Evolutionary conservation across 2,329 filamentous ascomycete genomes (phyloP), one percentile per base, ranked within the genome.

Genomic region (Escovopsis sp.): DNA sequence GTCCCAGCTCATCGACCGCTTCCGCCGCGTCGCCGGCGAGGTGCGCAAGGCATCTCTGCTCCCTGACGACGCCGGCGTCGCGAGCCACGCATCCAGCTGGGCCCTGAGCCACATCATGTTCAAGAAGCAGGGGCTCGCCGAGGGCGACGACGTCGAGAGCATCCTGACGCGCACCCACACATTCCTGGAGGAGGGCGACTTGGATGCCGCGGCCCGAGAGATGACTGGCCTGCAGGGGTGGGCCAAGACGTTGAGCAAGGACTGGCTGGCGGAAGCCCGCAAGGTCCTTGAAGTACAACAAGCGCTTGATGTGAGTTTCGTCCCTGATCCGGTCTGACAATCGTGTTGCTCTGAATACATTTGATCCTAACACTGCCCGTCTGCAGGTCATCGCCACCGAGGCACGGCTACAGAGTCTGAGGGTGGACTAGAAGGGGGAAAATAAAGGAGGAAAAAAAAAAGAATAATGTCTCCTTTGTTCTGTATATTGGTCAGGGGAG

Each of bases 281-380:
- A 83, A 87, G 66, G 85, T 94, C 50, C 69, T 98, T 56, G 91
- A 98, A 67, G 91, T 96, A 50, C 81, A 85, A 65, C 91, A 98
- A 67, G 91, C 91, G 55, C 72, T 98, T 55, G 91, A 98, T 64
- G 91, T 94, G 64, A 78, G 80, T 74, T 49, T 39, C 12, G 6
- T 23, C 23, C 23, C 23, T 23, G 23, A 23, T 23, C 23, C 6
- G 6, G 23, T 23, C 23, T 23, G 23, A 23, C 23, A 6, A 6
- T 23, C 23, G 6, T 23, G 23, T 23, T 23, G 23, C 6, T 23
- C 23, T 23, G 23, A 23, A 23, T 23, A 34, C 33, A 19, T 3
- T 1, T 39, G 35, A 43, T 48, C 38, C 57, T 61, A 50, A 62
- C 48, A 34, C 26, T n/a, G 26, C 12, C 23, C n/a, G 12, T 28